Percentiles rank a stretch among this genome's conserved stretches.
Evolutionary conservation across 2,329 filamentous ascomycete genomes (phyloP).

Genomic region (Xylariaceae sp.): DNA sequence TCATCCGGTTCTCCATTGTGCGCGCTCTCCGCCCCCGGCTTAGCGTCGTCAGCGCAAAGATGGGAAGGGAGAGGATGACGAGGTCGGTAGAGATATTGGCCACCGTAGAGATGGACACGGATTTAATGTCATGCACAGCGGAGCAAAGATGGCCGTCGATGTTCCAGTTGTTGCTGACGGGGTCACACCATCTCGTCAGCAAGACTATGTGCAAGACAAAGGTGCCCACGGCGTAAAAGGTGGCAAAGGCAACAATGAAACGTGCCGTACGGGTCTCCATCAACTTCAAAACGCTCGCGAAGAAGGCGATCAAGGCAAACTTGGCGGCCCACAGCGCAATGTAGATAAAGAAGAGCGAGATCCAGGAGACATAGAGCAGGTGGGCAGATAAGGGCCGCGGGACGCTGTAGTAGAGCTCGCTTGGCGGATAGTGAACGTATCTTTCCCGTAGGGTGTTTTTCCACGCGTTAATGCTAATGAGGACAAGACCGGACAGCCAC

Average conservation of each 20-base stretch:
- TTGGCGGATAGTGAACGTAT: conserved; percentile 27
- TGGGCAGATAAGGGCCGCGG: conserved; percentile 27
- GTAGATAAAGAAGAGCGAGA: conserved; percentile 38
- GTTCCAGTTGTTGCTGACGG: conserved; percentile 33
- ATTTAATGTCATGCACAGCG: conserved; percentile 34
- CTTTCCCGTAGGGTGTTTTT: conserved; percentile 32
- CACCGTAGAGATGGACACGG: conserved; percentile 34
- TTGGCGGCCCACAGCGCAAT: conserved; percentile 37
- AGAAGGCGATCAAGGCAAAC: conserved; percentile 35
- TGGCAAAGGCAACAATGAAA: conserved; percentile 23
- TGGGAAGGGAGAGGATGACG: conserved; percentile 31
- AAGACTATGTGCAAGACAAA: conserved; percentile 31
- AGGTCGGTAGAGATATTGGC: conserved; percentile 35
- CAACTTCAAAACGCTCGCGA: conserved; percentile 27
- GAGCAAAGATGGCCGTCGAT: conserved; percentile 31
- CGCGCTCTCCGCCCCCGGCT: conserved; percentile 25
- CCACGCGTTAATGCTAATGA: conserved; percentile 37
- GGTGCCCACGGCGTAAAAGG: conserved; percentile 24
- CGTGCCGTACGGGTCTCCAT: conserved; percentile 24
- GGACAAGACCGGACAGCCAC: conserved; percentile 33
- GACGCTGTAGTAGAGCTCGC: conserved; percentile 34
- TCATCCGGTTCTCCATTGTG: conserved; percentile 19
- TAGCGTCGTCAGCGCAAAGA: conserved; percentile 27
- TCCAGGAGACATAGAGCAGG: conserved; percentile 36
- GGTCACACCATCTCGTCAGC: conserved; percentile 32